Conservation (phyloP, 352 stramenopile species). For the Globisporangium paddicum region DNA sequence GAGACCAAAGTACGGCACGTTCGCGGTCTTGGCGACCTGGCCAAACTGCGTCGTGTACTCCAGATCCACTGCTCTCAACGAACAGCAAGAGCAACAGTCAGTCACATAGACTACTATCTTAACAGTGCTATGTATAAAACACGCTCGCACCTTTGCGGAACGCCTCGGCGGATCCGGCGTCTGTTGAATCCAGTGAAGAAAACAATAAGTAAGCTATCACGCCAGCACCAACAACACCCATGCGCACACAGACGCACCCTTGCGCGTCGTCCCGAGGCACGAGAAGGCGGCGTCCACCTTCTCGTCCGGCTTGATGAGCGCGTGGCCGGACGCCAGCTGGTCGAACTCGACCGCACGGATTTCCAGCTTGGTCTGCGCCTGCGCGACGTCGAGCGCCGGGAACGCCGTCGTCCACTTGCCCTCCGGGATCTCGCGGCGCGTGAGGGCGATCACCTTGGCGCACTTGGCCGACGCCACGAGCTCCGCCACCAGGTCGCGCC, state of each 20-base stretch:
- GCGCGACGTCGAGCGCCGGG: conserved; percentile 31
- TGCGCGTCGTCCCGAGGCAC: conserved; percentile 67
- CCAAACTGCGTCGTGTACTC: conserved; percentile 60
- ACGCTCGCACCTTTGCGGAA: conserved; percentile 69
- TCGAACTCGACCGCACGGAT: conserved; percentile 56
- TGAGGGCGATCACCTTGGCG: conserved; percentile 52
- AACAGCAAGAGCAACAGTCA: conserved; percentile 1
- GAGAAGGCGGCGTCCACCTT: conserved; percentile 65
- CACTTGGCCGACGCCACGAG: conserved; percentile 53
- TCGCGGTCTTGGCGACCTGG: conserved; percentile 37
- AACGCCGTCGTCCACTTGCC: conserved; percentile 36
- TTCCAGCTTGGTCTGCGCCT: conserved; percentile 45
- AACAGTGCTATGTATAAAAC: no score
- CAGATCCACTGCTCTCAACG: conserved; percentile 46
- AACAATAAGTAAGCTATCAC: neutral
- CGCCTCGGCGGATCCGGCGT: conserved; percentile 54
- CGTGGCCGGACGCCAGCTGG: conserved; percentile 27
- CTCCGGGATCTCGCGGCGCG: conserved; percentile 49
- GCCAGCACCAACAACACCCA: neutral
- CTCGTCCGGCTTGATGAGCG: conserved; percentile 17
- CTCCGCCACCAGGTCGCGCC: conserved; percentile 63
- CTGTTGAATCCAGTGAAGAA: no score
- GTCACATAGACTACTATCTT: no score
- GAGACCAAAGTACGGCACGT: conserved; percentile 59
- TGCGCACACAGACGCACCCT: conserved; percentile 20